A percentile compares a stretch with the other conserved stretches of the same genome.
phyloP scores from a whole-genome alignment of 163 green algal genomes.

The Chlamydomonas reinhardtii region DNA sequence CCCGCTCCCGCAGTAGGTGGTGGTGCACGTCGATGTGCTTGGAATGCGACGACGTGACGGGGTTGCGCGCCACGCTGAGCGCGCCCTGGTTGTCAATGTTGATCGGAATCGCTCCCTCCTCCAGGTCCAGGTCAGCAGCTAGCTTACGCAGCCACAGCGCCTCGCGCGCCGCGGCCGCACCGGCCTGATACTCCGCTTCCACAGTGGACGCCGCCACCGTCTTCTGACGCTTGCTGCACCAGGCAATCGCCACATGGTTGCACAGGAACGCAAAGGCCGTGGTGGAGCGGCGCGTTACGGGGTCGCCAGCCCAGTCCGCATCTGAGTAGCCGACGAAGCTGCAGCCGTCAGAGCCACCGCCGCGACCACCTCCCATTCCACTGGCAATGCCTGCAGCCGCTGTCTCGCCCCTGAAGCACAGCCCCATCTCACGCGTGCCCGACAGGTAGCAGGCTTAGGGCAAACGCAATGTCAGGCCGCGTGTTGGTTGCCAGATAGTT shows the following conservation, averaged over 20 bases:
- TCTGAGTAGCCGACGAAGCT: too few relatives aligned
- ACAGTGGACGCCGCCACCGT: conserved; percentile 62
- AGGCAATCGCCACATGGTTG: neutral
- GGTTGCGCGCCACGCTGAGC: conserved; percentile 52
- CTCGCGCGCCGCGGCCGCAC: conserved; percentile 49
- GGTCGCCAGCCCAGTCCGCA: conserved; percentile 38
- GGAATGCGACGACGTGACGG: neutral
- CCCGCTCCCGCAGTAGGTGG: conserved; percentile 46
- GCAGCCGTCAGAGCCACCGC: too few relatives aligned
- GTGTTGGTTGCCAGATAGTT: conserved; percentile 63
- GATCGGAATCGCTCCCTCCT: too few relatives aligned
- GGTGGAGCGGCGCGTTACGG: conserved; percentile 33
- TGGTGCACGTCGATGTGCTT: conserved; percentile 55
- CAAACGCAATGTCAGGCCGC: conserved; percentile 59
- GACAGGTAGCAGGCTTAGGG: conserved; percentile 58
- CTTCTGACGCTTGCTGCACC: conserved; percentile 53
- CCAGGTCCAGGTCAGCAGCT: conserved; percentile 42
- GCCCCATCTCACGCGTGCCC: conserved; percentile 25
- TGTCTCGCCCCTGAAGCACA: conserved; percentile 38
- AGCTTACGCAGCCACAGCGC: conserved; percentile 55
- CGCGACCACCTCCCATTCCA: too few relatives aligned
- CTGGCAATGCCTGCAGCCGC: too few relatives aligned
- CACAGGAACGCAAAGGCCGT: conserved; percentile 52
- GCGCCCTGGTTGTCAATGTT: conserved; percentile 65
- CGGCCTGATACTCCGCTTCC: conserved; percentile 67